Percentiles rank a stretch among this genome's conserved stretches.
phyloP scores from a whole-genome alignment of 768 basidiomycete species.

The Cubamyces sp. region DNA sequence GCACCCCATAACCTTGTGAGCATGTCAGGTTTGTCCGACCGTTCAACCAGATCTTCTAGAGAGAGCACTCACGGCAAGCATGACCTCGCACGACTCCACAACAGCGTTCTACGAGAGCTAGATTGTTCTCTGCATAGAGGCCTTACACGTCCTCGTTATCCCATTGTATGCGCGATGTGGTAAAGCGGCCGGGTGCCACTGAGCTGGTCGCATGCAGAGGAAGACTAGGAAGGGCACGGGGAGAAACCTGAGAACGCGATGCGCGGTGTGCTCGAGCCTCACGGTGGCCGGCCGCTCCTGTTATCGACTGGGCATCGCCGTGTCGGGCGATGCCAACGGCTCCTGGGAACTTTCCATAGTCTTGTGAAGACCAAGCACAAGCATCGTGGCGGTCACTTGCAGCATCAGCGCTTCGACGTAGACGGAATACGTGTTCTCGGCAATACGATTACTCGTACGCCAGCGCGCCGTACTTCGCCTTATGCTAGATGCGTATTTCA shows the following conservation, averaged over 20 bases:
- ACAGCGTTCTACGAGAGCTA: slow-evolving; percentile 6
- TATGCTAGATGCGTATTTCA: no score
- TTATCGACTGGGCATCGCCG: slow-evolving; percentile 26
- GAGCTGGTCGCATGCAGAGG: not conserved
- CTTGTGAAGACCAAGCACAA: slow-evolving; percentile 9
- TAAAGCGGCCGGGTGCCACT: slow-evolving; percentile 1
- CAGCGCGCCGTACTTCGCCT: not conserved
- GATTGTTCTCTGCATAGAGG: slow-evolving; percentile 2
- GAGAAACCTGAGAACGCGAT: slow-evolving; percentile 3
- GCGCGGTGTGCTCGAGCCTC: slow-evolving; percentile 8
- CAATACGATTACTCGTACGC: slow-evolving; percentile 7
- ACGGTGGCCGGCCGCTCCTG: slow-evolving; percentile 17
- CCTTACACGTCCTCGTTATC: slow-evolving; percentile 4
- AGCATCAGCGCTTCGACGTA: slow-evolving; percentile 20
- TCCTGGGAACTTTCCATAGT: slow-evolving; percentile 18
- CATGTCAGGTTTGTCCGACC: not conserved
- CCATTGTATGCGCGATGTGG: slow-evolving; percentile 1
- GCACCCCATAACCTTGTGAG: slow-evolving; percentile 23
- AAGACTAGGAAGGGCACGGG: slow-evolving; percentile 8
- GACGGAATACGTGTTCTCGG: slow-evolving; percentile 16
- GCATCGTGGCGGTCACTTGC: slow-evolving; percentile 24
- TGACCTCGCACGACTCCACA: not conserved
- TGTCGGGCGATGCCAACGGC: not conserved
- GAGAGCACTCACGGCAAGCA: slow-evolving; percentile 9
- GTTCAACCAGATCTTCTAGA: slow-evolving; percentile 4